phyloP scores from a whole-genome alignment of 257 asterid species.

The Paraleonurus japonicus region DNA sequence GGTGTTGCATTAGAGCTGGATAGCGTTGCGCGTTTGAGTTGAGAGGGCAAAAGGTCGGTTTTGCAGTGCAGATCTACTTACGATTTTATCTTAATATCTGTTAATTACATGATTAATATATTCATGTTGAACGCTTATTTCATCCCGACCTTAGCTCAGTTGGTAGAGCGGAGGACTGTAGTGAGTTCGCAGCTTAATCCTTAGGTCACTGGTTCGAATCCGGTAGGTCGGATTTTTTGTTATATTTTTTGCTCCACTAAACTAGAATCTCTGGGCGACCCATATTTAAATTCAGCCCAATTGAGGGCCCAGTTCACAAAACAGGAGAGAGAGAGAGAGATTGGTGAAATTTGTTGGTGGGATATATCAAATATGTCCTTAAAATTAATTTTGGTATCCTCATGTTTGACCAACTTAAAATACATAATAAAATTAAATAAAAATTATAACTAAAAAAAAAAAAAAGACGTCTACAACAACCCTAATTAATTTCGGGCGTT shows the following conservation, averaged over 20 bases:
- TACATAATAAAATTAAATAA: no score
- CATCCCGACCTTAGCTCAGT: conserved; percentile 55
- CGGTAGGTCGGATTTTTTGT: conserved; percentile 70
- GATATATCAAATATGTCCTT: no score
- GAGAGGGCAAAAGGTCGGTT: no score
- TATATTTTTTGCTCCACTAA: not conserved
- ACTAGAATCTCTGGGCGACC: not conserved
- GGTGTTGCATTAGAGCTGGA: not conserved
- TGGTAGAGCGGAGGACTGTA: conserved; percentile 74
- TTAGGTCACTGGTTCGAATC: conserved; percentile 98
- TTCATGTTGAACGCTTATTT: not conserved
- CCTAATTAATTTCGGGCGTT: no score
- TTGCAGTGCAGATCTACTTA: not conserved
- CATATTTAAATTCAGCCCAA: not conserved
- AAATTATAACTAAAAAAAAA: no score
- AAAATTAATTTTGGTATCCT: no score
- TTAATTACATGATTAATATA: not conserved
- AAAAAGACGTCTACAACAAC: no score
- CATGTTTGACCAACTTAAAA: no score
- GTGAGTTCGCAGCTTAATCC: conserved; percentile 44
- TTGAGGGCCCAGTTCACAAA: not conserved
- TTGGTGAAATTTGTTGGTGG: no score
- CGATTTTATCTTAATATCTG: not conserved
- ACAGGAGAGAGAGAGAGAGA: no score
- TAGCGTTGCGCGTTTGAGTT: not conserved